A percentile compares a stretch with the other conserved stretches of the same genome.
phyloP scores from a whole-genome alignment of 352 stramenopile species.

The Pythium biforme region DNA sequence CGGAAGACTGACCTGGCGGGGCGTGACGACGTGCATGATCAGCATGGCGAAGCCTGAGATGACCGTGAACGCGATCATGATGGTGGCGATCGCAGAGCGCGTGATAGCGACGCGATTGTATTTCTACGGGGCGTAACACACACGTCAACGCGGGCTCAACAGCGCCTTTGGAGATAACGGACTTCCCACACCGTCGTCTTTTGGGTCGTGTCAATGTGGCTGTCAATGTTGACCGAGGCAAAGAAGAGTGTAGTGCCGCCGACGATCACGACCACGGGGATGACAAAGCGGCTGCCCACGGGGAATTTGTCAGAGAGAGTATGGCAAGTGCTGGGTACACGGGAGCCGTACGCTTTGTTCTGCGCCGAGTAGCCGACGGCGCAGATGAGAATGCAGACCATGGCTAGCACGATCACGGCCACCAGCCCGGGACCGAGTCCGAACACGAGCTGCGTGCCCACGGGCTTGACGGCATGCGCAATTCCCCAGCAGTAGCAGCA shows the following conservation, averaged over 20 bases:
- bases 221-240: conserved; percentile 34
- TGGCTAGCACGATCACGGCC: conserved; percentile 34
- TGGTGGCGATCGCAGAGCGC: conserved; percentile 31
- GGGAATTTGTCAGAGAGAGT: too few species aligned
- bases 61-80: conserved; percentile 41
- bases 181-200: conserved; percentile 5
- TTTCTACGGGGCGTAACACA: conserved; percentile 16
- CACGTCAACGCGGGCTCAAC: too few species aligned
- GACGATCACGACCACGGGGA: conserved; percentile 27
- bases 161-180: too few species aligned
- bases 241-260: conserved; percentile 39
- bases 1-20: conserved; percentile 28
- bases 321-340: too few species aligned
- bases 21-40: conserved; percentile 32
- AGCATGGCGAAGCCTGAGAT: conserved; percentile 39
- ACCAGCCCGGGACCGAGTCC: conserved; percentile 39
- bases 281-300: conserved; percentile 31
- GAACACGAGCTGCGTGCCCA: conserved; percentile 20
- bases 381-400: conserved; percentile 34
- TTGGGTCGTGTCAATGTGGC: neutral
- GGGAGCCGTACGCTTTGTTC: conserved; percentile 19
- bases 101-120: conserved; percentile 43
- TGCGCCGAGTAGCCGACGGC: conserved; percentile 31
- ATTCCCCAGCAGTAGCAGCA: neutral
- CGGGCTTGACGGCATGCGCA: neutral